phyloP scores from a whole-genome alignment of 176 grass and related monocot species.

The Juncus inflexus region DNA sequence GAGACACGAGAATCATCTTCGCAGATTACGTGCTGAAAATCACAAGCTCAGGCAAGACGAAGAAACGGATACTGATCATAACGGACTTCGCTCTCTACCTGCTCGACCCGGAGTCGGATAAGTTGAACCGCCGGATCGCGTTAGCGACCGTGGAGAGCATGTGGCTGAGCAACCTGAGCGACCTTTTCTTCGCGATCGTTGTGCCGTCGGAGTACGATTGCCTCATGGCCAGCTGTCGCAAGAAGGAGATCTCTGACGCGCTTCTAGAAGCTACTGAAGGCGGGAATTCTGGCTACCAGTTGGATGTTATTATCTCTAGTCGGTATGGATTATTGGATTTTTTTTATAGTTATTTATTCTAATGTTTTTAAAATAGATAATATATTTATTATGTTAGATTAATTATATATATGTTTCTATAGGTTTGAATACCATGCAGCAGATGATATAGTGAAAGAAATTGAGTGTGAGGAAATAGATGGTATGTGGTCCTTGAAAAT shows the following conservation, averaged over 20 bases:
- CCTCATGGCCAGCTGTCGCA: constrained; percentile 77
- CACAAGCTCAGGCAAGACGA: constrained; percentile 88
- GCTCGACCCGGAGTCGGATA: constrained; percentile 77
- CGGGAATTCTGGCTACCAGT: constrained; percentile 65
- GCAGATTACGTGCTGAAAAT: constrained; percentile 79
- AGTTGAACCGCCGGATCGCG: constrained; percentile 85
- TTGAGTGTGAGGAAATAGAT: constrained; percentile 75
- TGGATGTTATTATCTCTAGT: constrained; percentile 77
- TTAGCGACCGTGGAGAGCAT: constrained; percentile 81
- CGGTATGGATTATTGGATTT: constrained; percentile 34
- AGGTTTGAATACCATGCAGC: constrained; percentile 92
- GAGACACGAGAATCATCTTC: constrained; percentile 85
- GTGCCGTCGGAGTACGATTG: constrained; percentile 84
- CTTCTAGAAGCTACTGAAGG: constrained; percentile 67
- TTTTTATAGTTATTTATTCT: neutral
- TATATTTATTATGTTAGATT: constrained; percentile 6
- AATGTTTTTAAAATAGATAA: constrained; percentile 9
- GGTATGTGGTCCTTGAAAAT: constrained; percentile 38
- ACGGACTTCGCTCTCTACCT: constrained; percentile 91
- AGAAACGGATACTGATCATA: constrained; percentile 69
- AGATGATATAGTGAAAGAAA: constrained; percentile 73
- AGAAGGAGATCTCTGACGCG: constrained; percentile 74
- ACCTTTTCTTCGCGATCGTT: constrained; percentile 85
- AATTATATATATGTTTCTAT: constrained; percentile 20
- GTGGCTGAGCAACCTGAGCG: constrained; percentile 64